Conservation (phyloP, 441 rosid genomes). For the Monsonia emarginata region DNA sequence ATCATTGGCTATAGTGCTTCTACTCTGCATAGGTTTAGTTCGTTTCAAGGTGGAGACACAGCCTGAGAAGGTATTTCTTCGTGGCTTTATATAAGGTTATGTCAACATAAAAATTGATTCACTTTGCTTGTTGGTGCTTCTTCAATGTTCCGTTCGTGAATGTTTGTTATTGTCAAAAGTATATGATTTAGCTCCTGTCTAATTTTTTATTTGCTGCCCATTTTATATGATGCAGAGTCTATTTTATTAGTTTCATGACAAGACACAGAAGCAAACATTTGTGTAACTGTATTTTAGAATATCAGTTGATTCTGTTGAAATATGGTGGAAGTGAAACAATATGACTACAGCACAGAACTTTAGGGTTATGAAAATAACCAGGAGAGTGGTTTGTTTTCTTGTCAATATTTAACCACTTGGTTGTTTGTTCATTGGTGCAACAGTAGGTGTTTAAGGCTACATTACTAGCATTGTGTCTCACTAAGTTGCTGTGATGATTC, state of each 20-base stretch:
- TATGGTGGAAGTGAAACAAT: too few relatives aligned
- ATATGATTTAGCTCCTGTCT: neutral
- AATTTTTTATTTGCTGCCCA: neutral
- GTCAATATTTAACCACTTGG: neutral
- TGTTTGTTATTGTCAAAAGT: neutral
- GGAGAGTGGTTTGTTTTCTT: neutral
- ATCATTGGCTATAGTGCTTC: constrained; percentile 59
- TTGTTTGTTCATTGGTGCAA: neutral
- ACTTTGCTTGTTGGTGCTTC: neutral
- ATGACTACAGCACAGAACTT: too few relatives aligned
- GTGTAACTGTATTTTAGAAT: too few relatives aligned
- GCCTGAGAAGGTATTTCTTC: constrained; percentile 87
- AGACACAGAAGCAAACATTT: neutral
- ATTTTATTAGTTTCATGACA: neutral
- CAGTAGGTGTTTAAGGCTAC: too few relatives aligned
- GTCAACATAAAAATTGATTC: neutral
- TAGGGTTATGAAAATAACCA: too few relatives aligned
- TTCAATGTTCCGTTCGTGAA: neutral
- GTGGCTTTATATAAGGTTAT: neutral
- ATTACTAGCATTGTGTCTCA: neutral
- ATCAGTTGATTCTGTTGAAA: too few relatives aligned
- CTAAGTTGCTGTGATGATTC: neutral
- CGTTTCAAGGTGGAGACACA: constrained; percentile 92
- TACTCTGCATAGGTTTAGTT: constrained; percentile 77
- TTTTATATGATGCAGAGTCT: neutral